A percentile compares a stretch with the other conserved stretches of the same genome.
Evolutionary conservation across 768 basidiomycete species (phyloP).

Genomic region (Termitomyces sp.): DNA sequence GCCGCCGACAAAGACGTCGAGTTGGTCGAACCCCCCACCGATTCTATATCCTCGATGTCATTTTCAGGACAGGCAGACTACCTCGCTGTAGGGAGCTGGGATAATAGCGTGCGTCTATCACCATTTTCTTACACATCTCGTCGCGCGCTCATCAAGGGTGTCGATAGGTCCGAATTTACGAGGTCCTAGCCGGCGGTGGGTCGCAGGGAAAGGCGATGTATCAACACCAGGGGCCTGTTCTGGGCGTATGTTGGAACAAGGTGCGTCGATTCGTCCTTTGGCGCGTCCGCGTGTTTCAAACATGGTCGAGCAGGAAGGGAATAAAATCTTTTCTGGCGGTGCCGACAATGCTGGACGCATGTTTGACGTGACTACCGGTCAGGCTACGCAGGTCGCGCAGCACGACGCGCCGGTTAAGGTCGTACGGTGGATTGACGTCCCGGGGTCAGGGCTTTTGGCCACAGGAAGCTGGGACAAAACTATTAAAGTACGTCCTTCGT

Average conservation of each 20-base stretch:
- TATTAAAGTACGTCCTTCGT: slow-evolving; percentile 61
- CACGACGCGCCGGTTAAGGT: slow-evolving; percentile 89
- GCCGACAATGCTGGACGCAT: slow-evolving; percentile 94
- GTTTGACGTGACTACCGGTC: slow-evolving; percentile 86
- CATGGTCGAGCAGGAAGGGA: slow-evolving; percentile 63
- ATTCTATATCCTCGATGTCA: slow-evolving; percentile 81
- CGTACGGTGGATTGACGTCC: slow-evolving; percentile 78
- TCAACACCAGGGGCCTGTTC: slow-evolving; percentile 83
- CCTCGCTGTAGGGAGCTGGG: slow-evolving; percentile 92
- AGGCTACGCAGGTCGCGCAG: slow-evolving; percentile 78
- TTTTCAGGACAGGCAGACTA: slow-evolving; percentile 88
- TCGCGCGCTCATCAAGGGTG: slow-evolving; percentile 10
- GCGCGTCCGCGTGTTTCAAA: slow-evolving; percentile 6
- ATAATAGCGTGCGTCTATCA: slow-evolving; percentile 70
- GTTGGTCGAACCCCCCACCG: slow-evolving; percentile 74
- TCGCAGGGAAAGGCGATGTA: slow-evolving; percentile 91
- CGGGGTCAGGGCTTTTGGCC: slow-evolving; percentile 70
- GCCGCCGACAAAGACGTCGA: slow-evolving; percentile 54
- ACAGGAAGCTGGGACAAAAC: slow-evolving; percentile 99
- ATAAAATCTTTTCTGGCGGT: slow-evolving; percentile 87
- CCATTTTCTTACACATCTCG: neutral
- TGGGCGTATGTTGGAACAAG: slow-evolving; percentile 90
- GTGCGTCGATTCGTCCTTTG: slow-evolving; percentile 35
- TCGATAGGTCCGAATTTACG: slow-evolving; percentile 83
- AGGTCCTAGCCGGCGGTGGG: slow-evolving; percentile 76